These are phyloP conservation scores for Coemansia nantahalensis DNA, from an alignment of 192 early-diverging fungal genomes.

Conservation along the genomic window DNA sequence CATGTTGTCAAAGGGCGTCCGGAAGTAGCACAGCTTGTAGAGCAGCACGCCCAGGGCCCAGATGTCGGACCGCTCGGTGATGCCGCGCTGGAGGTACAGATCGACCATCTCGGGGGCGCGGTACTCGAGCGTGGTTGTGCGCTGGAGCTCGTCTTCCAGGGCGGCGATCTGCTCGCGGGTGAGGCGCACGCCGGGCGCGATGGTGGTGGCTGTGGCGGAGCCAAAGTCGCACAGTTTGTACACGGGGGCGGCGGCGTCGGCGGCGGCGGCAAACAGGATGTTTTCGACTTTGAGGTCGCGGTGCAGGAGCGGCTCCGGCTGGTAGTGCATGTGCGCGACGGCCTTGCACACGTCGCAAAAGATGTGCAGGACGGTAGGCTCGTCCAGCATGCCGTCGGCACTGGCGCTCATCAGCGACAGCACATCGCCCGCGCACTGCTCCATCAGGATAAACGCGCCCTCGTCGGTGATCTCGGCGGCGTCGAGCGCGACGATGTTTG, in stretches of 20 bases:
- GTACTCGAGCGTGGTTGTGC: conserved; percentile 93
- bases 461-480: conserved; percentile 64
- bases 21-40: too few species aligned
- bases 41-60: too few species aligned
- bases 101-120: too few species aligned
- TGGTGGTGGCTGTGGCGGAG: conserved; percentile 59
- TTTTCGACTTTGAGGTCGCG: conserved; percentile 89
- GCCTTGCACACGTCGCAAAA: conserved; percentile 84
- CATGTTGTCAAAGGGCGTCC: too few species aligned
- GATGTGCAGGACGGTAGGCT: conserved; percentile 85
- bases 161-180: conserved; percentile 65
- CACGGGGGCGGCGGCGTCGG: conserved; percentile 29
- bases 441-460: conserved; percentile 90
- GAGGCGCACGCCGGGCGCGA: conserved; percentile 29
- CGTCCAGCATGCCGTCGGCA: conserved; percentile 67
- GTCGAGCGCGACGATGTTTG: conserved; percentile 78
- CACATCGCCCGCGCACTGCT: conserved; percentile 76
- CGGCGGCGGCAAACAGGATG: conserved; percentile 56
- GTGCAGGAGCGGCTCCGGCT: conserved; percentile 77
- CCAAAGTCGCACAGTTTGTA: conserved; percentile 98
- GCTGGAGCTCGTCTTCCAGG: conserved; percentile 88
- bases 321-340: conserved; percentile 90
- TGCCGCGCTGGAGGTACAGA: too few species aligned
- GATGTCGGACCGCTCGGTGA: too few species aligned
- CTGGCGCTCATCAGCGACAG: conserved; percentile 81